A percentile compares a stretch with the other conserved stretches of the same genome.
phyloP scores from a whole-genome alignment of 306 rosid genomes.

The Castanea sativa region DNA sequence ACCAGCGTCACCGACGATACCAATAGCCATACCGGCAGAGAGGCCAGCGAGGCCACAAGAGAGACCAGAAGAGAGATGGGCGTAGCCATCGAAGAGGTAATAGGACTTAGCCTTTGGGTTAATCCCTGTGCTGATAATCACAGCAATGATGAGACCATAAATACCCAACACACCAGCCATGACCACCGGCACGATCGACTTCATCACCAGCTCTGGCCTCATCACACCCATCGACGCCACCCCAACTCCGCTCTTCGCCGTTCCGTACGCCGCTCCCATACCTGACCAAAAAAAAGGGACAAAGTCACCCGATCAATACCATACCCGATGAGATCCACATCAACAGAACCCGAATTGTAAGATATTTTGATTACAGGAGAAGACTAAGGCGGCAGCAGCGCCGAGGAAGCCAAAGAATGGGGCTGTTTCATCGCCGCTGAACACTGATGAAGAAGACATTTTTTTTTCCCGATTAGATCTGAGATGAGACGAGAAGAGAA shows the following conservation, averaged over 20 bases:
- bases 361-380: slow-evolving; percentile 36
- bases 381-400: slow-evolving; percentile 63
- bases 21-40: slow-evolving; percentile 64
- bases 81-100: slow-evolving; percentile 60
- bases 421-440: slow-evolving; percentile 69
- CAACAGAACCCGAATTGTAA: not conserved
- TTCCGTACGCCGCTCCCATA: slow-evolving; percentile 66
- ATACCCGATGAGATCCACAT: slow-evolving; percentile 1
- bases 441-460: slow-evolving; percentile 27
- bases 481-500: not conserved
- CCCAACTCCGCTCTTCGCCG: slow-evolving; percentile 62
- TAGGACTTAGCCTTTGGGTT: slow-evolving; percentile 65
- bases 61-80: slow-evolving; percentile 59
- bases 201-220: slow-evolving; percentile 69
- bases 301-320: not conserved
- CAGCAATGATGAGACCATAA: slow-evolving; percentile 57
- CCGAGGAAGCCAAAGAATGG: slow-evolving; percentile 66
- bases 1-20: slow-evolving; percentile 66
- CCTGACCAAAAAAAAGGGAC: slow-evolving; percentile 24
- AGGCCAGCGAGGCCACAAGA: slow-evolving; percentile 66
- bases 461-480: not conserved
- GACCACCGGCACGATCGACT: slow-evolving; percentile 63
- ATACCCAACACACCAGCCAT: slow-evolving; percentile 66
- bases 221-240: slow-evolving; percentile 68
- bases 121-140: slow-evolving; percentile 57